Conservation (phyloP, 2,329 filamentous ascomycete genomes). For the Alternaria rosae region DNA sequence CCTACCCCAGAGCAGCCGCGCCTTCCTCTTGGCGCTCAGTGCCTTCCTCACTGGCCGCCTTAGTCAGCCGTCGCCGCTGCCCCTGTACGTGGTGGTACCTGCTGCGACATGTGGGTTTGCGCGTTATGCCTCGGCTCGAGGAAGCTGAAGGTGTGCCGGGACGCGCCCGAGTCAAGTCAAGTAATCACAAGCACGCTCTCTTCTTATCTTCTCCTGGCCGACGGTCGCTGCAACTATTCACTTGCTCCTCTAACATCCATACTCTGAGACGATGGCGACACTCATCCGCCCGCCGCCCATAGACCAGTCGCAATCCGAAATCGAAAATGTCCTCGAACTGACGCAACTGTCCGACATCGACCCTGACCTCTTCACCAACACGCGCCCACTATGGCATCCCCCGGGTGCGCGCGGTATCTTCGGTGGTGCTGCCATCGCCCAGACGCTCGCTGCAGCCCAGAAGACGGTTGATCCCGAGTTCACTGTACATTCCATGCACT, state of each 20-base stretch:
- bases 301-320: constrained; percentile 75
- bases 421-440: constrained; percentile 90
- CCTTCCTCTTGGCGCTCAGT: constrained; percentile 1
- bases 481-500: constrained; percentile 94
- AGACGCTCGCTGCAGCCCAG: constrained; percentile 87
- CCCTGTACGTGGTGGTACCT: constrained; percentile 3
- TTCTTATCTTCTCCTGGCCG: background rate
- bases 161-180: constrained; percentile 10
- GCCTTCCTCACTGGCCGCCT: constrained; percentile 1
- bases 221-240: background rate
- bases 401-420: constrained; percentile 92
- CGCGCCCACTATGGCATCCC: constrained; percentile 89
- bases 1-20: constrained; percentile 9
- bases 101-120: constrained; percentile 7
- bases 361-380: constrained; percentile 93
- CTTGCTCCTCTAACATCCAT: background rate
- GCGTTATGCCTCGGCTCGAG: constrained; percentile 33
- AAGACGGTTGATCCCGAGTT: constrained; percentile 83
- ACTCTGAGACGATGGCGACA: constrained; percentile 56
- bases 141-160: constrained; percentile 11
- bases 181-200: background rate
- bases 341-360: constrained; percentile 79
- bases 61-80: constrained; percentile 18
- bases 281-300: constrained; percentile 78
- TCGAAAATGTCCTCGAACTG: constrained; percentile 89